Percentiles rank a stretch among this genome's conserved stretches.
Conservation (phyloP, 2,329 filamentous ascomycete genomes). For the Colletotrichum cordylinicola region DNA sequence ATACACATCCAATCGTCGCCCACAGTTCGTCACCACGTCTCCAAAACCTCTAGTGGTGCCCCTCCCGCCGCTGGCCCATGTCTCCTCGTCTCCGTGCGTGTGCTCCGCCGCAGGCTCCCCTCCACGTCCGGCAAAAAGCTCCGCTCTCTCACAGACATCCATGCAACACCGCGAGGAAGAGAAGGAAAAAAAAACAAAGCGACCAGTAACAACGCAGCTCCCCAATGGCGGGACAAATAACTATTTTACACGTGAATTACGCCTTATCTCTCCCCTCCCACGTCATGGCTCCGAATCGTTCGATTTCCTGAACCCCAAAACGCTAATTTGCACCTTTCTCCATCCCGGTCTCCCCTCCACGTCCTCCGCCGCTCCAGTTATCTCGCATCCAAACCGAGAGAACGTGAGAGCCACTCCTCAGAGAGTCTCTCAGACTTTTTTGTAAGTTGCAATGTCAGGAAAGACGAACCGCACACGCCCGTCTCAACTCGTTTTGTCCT, state of each 20-base stretch:
- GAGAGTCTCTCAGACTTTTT: not conserved
- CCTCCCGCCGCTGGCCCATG: not conserved
- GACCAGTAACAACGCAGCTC: not conserved
- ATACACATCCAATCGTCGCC: not conserved
- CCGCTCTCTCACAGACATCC: not conserved
- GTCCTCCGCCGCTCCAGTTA: not conserved
- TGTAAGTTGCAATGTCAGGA: not conserved
- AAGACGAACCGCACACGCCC: not conserved
- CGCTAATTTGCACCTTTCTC: not conserved
- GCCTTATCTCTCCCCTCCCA: conserved; percentile 13
- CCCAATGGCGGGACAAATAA: conserved; percentile 15
- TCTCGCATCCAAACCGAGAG: not conserved
- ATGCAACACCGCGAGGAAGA: not conserved
- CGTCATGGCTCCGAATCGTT: conserved; percentile 14
- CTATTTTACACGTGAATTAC: conserved; percentile 20
- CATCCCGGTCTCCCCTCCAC: not conserved
- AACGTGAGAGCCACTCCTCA: not conserved
- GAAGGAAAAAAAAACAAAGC: not conserved
- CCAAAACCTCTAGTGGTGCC: not conserved
- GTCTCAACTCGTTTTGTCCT: not conserved
- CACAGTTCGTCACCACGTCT: not conserved
- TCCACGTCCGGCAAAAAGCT: not conserved
- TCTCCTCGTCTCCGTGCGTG: not conserved
- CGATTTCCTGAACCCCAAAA: not conserved
- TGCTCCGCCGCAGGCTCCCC: not conserved